phyloP scores from a whole-genome alignment of 768 basidiomycete species.

The Tylopilus sp. region DNA sequence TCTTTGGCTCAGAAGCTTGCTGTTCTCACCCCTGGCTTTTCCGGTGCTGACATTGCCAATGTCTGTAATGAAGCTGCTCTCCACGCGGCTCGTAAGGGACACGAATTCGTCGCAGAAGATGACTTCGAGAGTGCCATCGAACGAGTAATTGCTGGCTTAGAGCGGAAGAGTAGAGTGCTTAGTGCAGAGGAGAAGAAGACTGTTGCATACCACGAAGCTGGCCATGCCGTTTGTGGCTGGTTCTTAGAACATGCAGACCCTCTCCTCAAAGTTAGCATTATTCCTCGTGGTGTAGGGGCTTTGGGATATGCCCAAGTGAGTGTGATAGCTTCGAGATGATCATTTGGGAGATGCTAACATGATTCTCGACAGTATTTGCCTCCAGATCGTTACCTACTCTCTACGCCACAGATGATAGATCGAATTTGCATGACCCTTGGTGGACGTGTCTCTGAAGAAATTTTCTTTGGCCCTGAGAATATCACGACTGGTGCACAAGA shows the following conservation, averaged over 20 bases:
- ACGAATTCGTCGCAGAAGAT: conserved; percentile 71
- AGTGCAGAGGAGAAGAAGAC: conserved; percentile 97
- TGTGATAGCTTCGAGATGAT: conserved; percentile 3
- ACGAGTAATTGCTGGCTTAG: conserved; percentile 94
- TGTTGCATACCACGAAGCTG: conserved; percentile 98
- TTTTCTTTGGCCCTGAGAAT: conserved; percentile 88
- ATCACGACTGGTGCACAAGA: conserved; percentile 99
- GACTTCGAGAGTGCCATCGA: conserved; percentile 99
- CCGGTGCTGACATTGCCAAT: conserved; percentile 98
- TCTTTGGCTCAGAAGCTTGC: conserved; percentile 88
- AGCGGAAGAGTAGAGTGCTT: conserved; percentile 91
- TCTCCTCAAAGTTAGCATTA: conserved; percentile 95
- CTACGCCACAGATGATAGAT: conserved; percentile 91
- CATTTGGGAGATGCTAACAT: conserved; percentile 7
- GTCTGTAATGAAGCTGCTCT: conserved; percentile 98
- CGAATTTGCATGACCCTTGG: conserved; percentile 99
- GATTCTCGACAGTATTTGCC: conserved; percentile 69
- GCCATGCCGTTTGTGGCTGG: conserved; percentile 98
- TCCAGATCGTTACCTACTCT: conserved; percentile 92
- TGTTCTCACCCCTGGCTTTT: conserved; percentile 96
- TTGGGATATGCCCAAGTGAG: conserved; percentile 92
- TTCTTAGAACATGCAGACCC: conserved; percentile 97
- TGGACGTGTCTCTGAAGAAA: conserved; percentile 96
- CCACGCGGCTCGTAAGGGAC: conserved; percentile 83
- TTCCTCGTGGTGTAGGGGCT: conserved; percentile 93